Percentiles rank a stretch among this genome's conserved stretches.
Evolutionary conservation across 306 rosid genomes (phyloP).

Genomic region (Herpetospermum pedunculosum): DNA sequence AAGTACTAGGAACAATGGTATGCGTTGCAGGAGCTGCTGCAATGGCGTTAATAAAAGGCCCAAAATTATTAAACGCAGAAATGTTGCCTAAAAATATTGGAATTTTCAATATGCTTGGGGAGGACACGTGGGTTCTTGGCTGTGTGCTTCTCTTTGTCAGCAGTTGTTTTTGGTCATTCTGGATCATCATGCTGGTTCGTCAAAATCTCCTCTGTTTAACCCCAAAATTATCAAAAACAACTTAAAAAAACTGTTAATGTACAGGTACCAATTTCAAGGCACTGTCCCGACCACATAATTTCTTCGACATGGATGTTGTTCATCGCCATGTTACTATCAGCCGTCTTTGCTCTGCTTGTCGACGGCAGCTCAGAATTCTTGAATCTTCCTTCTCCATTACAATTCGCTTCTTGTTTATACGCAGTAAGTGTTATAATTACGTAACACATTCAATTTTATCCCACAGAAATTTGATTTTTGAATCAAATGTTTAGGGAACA

Average conservation of each 20-base stretch:
- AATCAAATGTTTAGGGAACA: too few relatives aligned
- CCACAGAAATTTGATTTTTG: too few relatives aligned
- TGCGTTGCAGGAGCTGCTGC: slow-evolving; percentile 42
- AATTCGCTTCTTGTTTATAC: slow-evolving; percentile 41
- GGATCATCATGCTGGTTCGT: slow-evolving; percentile 40
- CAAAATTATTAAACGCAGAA: slow-evolving; percentile 30
- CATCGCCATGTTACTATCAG: slow-evolving; percentile 33
- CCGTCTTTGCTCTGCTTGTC: slow-evolving; percentile 22
- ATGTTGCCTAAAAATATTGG: not conserved
- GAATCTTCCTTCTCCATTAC: slow-evolving; percentile 31
- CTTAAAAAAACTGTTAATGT: too few relatives aligned
- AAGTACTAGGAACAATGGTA: slow-evolving; percentile 36
- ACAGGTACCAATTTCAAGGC: slow-evolving; percentile 55
- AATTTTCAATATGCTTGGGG: not conserved
- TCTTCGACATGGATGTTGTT: slow-evolving; percentile 58
- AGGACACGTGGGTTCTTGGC: slow-evolving; percentile 29
- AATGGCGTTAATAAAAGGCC: slow-evolving; percentile 44
- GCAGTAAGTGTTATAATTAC: slow-evolving; percentile 44
- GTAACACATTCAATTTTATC: not conserved
- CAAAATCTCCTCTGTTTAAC: not conserved
- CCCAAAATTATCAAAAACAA: not conserved
- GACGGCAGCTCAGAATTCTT: slow-evolving; percentile 34
- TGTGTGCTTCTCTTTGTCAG: slow-evolving; percentile 27
- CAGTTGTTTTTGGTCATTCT: slow-evolving; percentile 32
- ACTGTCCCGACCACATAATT: slow-evolving; percentile 43